These are phyloP conservation scores for Coemansia sp. DNA, from an alignment of 371 early-diverging fungal species.

Conservation along the genomic window DNA sequence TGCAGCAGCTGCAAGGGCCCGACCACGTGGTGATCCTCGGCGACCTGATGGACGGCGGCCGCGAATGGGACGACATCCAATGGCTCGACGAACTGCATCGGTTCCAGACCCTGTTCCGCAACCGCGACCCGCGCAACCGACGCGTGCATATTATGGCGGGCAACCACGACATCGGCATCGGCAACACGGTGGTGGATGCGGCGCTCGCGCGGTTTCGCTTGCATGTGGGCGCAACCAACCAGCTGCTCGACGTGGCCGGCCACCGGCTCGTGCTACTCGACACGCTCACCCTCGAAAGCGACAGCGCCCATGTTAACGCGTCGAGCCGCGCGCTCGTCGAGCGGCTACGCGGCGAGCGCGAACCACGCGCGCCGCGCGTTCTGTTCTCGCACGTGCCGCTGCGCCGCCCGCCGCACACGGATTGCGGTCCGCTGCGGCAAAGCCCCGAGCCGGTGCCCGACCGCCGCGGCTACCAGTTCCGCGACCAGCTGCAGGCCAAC, in stretches of 20 bases:
- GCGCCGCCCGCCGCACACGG: slow-evolving; percentile 60
- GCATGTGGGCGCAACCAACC: slow-evolving; percentile 71
- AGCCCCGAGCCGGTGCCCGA: slow-evolving; percentile 9
- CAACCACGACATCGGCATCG: slow-evolving; percentile 93
- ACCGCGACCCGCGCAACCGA: slow-evolving; percentile 4
- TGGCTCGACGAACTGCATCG: slow-evolving; percentile 53
- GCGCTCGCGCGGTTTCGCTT: slow-evolving; percentile 60
- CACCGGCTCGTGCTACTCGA: slow-evolving; percentile 75
- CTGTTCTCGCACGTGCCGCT: slow-evolving; percentile 83
- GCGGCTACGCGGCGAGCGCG: slow-evolving; percentile 20
- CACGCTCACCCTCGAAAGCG: slow-evolving; percentile 71
- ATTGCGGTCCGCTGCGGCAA: slow-evolving; percentile 75
- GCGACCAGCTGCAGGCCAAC: slow-evolving; percentile 67
- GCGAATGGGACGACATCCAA: slow-evolving; percentile 66
- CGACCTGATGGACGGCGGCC: slow-evolving; percentile 88
- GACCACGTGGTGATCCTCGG: slow-evolving; percentile 74
- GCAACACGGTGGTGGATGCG: slow-evolving; percentile 59
- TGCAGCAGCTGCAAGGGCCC: slow-evolving; percentile 62
- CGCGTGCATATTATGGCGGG: slow-evolving; percentile 66
- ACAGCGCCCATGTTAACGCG: slow-evolving; percentile 38
- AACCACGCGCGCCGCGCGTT: slow-evolving; percentile 53
- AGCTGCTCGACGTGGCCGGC: slow-evolving; percentile 57
- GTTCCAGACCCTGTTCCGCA: slow-evolving; percentile 54
- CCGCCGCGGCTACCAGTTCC: slow-evolving; percentile 70
- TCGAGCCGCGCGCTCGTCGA: slow-evolving; percentile 18